phyloP scores from a whole-genome alignment of 441 rosid genomes.

The Pelargonium myrrhifolium region DNA sequence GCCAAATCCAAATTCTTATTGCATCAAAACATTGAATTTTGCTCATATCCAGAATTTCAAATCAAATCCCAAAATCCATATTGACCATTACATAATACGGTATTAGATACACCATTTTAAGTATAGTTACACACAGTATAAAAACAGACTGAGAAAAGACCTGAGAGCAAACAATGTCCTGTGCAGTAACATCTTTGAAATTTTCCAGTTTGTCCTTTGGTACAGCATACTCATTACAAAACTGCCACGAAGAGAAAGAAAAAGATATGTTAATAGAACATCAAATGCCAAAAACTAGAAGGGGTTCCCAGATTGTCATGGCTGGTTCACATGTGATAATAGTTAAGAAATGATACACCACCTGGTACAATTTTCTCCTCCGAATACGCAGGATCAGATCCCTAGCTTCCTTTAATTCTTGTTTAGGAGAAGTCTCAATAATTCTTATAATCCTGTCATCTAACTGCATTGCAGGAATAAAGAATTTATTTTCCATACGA shows the following conservation, averaged over 20 bases:
- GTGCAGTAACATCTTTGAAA: conserved; percentile 69
- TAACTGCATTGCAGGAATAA: conserved; percentile 40
- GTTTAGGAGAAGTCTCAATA: conserved; percentile 68
- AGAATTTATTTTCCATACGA: background rate
- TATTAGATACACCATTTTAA: background rate
- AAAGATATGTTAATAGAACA: background rate
- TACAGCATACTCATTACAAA: conserved; percentile 88
- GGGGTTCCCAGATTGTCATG: background rate
- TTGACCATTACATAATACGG: background rate
- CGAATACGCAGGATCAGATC: conserved; percentile 71
- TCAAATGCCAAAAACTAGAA: background rate
- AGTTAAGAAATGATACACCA: conserved; percentile 14
- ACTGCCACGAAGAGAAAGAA: conserved; percentile 40
- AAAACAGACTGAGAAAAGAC: conserved; percentile 21
- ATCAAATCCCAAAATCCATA: too few species aligned
- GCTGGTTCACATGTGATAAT: background rate
- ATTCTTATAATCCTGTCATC: conserved; percentile 77
- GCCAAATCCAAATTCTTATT: too few species aligned
- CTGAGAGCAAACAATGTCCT: conserved; percentile 91
- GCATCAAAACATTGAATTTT: too few species aligned
- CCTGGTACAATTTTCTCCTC: conserved; percentile 82
- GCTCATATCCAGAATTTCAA: too few species aligned
- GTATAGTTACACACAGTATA: too few species aligned
- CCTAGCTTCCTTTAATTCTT: conserved; percentile 61
- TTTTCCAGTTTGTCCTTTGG: conserved; percentile 74